phyloP scores from a whole-genome alignment of 2,329 filamentous ascomycete genomes.

The Botrytis galanthina region DNA sequence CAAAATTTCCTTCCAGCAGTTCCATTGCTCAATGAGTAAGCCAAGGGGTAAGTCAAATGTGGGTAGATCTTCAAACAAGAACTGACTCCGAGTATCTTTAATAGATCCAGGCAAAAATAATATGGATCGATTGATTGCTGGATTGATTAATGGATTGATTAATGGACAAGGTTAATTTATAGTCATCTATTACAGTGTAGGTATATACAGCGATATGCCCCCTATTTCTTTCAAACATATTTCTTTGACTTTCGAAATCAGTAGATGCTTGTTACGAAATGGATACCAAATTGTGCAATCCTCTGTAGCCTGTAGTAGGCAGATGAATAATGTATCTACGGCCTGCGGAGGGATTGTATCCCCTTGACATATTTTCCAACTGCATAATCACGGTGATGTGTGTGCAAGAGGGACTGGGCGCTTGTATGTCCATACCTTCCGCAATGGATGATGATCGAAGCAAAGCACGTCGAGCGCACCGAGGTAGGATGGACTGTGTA shows the following conservation, averaged over 20 bases:
- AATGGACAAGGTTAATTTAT: background rate
- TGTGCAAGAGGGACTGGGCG: background rate
- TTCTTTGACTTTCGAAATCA: background rate
- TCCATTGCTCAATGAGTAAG: conserved; percentile 2
- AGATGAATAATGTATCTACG: background rate
- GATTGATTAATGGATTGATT: background rate
- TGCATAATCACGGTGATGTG: background rate
- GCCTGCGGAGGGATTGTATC: background rate
- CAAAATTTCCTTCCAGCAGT: background rate
- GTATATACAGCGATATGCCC: background rate
- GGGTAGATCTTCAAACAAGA: background rate
- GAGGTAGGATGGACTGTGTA: background rate
- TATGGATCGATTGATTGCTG: background rate
- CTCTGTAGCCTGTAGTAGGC: background rate
- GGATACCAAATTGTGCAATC: background rate
- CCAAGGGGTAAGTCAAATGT: background rate
- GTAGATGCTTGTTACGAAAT: background rate
- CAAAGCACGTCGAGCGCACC: background rate
- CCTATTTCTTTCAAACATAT: background rate
- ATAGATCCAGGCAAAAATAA: background rate
- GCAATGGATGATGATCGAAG: background rate
- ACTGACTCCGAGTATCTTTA: background rate
- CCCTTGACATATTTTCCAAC: background rate
- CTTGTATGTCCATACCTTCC: background rate
- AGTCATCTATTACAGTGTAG: background rate